phyloP scores from a whole-genome alignment of 2,329 filamentous ascomycete genomes.

The Colletotrichum echinochloae region DNA sequence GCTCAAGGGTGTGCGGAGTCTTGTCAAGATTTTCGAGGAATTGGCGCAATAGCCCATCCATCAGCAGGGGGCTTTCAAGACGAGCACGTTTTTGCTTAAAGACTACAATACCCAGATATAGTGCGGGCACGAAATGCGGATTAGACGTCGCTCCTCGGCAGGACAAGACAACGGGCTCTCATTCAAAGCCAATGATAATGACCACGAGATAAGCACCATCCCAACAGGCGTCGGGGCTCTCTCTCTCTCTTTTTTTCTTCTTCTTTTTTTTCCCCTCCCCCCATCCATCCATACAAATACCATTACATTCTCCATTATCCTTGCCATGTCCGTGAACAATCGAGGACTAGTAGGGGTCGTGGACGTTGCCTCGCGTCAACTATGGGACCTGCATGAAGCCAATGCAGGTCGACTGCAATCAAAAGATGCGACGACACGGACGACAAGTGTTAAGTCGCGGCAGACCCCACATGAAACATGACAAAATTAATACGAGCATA shows the following conservation, averaged over 20 bases:
- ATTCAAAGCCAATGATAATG: conserved; percentile 38
- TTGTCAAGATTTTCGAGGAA: conserved; percentile 77
- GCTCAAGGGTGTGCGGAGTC: conserved; percentile 78
- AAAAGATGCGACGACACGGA: conserved; percentile 12
- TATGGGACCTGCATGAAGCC: conserved; percentile 34
- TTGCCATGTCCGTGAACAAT: not conserved
- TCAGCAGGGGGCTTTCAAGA: conserved; percentile 30
- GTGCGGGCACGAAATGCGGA: conserved; percentile 26
- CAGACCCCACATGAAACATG: conserved; percentile 16
- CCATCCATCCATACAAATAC: conserved; percentile 23
- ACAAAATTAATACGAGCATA: not conserved
- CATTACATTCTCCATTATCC: conserved; percentile 3
- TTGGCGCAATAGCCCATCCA: conserved; percentile 56
- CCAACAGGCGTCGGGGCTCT: conserved; percentile 33
- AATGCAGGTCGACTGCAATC: conserved; percentile 33
- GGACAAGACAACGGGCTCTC: conserved; percentile 31
- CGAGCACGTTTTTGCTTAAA: conserved; percentile 27
- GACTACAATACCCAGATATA: conserved; percentile 38
- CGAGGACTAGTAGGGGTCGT: not conserved
- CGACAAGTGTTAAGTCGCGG: conserved; percentile 5
- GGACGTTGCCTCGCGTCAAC: not conserved
- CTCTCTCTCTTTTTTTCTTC: conserved; percentile 19
- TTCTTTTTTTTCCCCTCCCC: no score
- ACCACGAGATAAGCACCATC: conserved; percentile 26
- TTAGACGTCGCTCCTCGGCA: conserved; percentile 35